Conservation (phyloP, 1,284 basidiomycete genomes). For the Xerocomus cyaneibrunnescens region DNA sequence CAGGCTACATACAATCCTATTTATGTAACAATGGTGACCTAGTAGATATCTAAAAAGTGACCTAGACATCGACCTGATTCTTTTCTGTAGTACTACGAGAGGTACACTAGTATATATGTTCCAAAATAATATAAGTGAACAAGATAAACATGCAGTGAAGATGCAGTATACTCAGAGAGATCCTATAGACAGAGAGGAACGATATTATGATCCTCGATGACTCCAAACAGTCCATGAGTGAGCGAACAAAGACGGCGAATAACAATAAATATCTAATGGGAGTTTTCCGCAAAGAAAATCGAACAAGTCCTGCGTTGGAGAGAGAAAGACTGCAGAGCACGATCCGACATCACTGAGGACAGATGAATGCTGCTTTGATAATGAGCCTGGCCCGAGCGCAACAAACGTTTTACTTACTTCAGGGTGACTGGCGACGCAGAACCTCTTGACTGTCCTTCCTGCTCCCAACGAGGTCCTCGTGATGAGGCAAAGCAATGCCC, state of each 20-base stretch:
- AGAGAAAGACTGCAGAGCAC: not conserved
- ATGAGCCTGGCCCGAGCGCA: not conserved
- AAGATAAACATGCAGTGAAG: conserved; percentile 39
- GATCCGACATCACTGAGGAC: not conserved
- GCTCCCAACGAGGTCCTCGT: conserved; percentile 32
- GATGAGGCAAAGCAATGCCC: conserved; percentile 41
- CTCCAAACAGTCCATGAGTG: conserved; percentile 37
- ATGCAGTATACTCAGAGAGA: conserved; percentile 37
- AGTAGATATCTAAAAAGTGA: no score
- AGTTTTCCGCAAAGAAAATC: conserved; percentile 22
- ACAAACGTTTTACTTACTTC: conserved; percentile 11
- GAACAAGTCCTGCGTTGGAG: conserved; percentile 11
- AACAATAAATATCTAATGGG: conserved; percentile 34
- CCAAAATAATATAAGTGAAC: conserved; percentile 41
- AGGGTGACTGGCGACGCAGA: conserved; percentile 33
- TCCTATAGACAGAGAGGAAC: conserved; percentile 33
- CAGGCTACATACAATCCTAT: conserved; percentile 1
- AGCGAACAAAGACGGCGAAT: conserved; percentile 28
- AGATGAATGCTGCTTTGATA: not conserved
- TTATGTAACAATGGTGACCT: conserved; percentile 6
- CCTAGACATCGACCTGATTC: conserved; percentile 9
- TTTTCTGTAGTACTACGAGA: conserved; percentile 20
- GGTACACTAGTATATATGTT: conserved; percentile 36
- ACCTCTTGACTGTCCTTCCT: conserved; percentile 37
- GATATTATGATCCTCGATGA: conserved; percentile 26